Base-by-base conservation (phyloP, 352 stramenopile species). In the Phytophthora brassicae region DNA sequence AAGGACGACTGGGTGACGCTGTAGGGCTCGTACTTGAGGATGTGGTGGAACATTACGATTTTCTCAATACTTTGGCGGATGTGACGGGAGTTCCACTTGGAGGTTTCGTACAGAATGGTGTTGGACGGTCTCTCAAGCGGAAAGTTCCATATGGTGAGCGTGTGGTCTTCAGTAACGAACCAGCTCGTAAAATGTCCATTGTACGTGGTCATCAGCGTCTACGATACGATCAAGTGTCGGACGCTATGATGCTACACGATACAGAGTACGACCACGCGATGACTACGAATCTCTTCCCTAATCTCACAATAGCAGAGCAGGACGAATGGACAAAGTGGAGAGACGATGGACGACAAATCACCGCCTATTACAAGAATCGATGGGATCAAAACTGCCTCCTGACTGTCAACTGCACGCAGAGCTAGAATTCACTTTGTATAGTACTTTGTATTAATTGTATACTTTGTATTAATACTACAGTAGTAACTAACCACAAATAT, bases 111-210 rank as follows among this genome's bases (percentile, higher is more conserved):
- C 72, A 77, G 44, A 70, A 63, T 17, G 66, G 72, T 26, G 50
- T 77, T 19, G 68, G 68, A 4, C 64, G 72, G 1, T 80, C 72
- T 6, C 73, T 87, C 22, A 79, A 83, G 54, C 74, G 77, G 19
- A 35, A 70, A 7, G 44, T 74, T 3, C 46, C 42, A 16, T 81
- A 69, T 31, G 69, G 70, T 9, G 47, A 72, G 36, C 64, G 68
- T n/a, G 64, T 68, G 16, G 77, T 85, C 31, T 84, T 60, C 60
- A 84, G 65, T 55, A 87, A 84, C 66, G 83, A 87, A 48, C 75
- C 77, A 7, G 46, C 53, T 11, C 64, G 57, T 17, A 75, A 83
- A 39, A 58, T 79, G 45, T 55, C 72, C 35, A 55, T 71, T 14
- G 61, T 84, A 3, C 64, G 61, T 6, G 75, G 74, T 23, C 58